A percentile compares a stretch with the other conserved stretches of the same genome.
Evolutionary conservation across 2,329 filamentous ascomycete genomes (phyloP).

Genomic region (Penicillium sclerotiorum): DNA sequence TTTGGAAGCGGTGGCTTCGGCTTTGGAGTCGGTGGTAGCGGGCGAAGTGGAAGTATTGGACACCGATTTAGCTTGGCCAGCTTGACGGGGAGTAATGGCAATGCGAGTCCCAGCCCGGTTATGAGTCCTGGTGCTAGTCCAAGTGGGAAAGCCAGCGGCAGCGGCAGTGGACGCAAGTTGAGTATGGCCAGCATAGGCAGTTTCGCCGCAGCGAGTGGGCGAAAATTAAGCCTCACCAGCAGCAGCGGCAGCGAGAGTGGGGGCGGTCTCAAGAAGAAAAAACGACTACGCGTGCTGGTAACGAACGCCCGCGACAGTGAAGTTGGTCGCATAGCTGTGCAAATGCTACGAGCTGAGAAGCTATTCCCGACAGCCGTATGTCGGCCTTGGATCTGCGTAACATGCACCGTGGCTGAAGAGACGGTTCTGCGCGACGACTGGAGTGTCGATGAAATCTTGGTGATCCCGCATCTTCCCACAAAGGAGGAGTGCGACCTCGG

Average conservation of each 20-base stretch:
- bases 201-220: slow-evolving; percentile 1
- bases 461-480: slow-evolving; percentile 29
- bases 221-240: background rate
- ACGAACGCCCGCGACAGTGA: slow-evolving; percentile 41
- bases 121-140: slow-evolving; percentile 1
- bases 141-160: slow-evolving; percentile 5
- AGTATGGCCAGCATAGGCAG: slow-evolving; percentile 1
- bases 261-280: slow-evolving; percentile 7
- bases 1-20: background rate
- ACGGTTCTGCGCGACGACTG: slow-evolving; percentile 29
- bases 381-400: slow-evolving; percentile 43
- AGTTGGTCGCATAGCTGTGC: slow-evolving; percentile 40
- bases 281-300: slow-evolving; percentile 39
- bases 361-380: slow-evolving; percentile 30
- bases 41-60: background rate
- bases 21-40: background rate
- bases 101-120: slow-evolving; percentile 2
- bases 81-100: background rate
- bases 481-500: slow-evolving; percentile 33
- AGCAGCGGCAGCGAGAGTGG: slow-evolving; percentile 7
- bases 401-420: slow-evolving; percentile 32
- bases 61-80: background rate
- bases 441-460: slow-evolving; percentile 40
- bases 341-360: slow-evolving; percentile 38
- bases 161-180: background rate